These are phyloP conservation scores for Craspedostauros australis DNA, from an alignment of 108 stramenopile species.

Conservation along the genomic window DNA sequence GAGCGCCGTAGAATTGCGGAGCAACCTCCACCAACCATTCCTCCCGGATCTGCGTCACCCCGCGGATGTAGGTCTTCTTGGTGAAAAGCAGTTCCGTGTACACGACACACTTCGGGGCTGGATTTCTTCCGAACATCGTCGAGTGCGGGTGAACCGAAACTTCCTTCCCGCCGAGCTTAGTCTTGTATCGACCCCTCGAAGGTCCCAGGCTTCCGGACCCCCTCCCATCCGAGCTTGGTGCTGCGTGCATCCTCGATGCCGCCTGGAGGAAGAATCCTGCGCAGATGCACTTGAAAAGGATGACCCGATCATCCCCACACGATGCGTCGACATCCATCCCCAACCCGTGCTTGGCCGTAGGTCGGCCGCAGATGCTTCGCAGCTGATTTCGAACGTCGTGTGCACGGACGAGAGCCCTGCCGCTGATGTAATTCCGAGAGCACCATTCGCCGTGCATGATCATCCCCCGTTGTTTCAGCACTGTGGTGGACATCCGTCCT, in stretches of 20 bases:
- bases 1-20: slow-evolving; percentile 36
- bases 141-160: slow-evolving; percentile 51
- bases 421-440: slow-evolving; percentile 67
- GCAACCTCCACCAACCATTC: slow-evolving; percentile 75
- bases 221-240: slow-evolving; percentile 32
- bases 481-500: slow-evolving; percentile 30
- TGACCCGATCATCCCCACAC: slow-evolving; percentile 51
- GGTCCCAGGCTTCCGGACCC: slow-evolving; percentile 43
- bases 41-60: slow-evolving; percentile 76
- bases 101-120: slow-evolving; percentile 88
- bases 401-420: slow-evolving; percentile 62
- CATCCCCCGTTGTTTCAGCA: slow-evolving; percentile 44
- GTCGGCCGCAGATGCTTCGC: slow-evolving; percentile 38
- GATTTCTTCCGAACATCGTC: slow-evolving; percentile 88
- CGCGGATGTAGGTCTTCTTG: slow-evolving; percentile 75
- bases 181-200: slow-evolving; percentile 88
- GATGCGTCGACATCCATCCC: slow-evolving; percentile 52
- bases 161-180: slow-evolving; percentile 84
- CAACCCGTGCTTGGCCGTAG: slow-evolving; percentile 47
- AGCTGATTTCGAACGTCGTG: slow-evolving; percentile 69
- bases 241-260: slow-evolving; percentile 54
- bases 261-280: slow-evolving; percentile 88
- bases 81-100: slow-evolving; percentile 89
- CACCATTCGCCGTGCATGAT: slow-evolving; percentile 82
- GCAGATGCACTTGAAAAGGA: slow-evolving; percentile 83